Evolutionary conservation across 2,329 filamentous ascomycete genomes (phyloP).

Genomic region (Juglanconis juglandina): DNA sequence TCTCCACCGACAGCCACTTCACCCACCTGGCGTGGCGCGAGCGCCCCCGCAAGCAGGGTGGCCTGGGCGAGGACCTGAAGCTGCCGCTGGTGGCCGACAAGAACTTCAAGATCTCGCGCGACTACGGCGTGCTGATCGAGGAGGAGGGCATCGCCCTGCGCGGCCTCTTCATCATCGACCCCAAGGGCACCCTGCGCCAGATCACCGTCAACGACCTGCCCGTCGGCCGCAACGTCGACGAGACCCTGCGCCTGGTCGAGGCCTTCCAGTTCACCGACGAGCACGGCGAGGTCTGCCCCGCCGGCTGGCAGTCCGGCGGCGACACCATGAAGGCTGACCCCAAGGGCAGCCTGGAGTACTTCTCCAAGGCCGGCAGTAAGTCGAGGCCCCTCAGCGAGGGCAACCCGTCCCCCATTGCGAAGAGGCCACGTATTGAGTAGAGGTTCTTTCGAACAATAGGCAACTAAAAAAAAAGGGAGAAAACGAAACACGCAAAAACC

Average conservation of each 20-base stretch:
- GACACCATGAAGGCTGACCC: slow-evolving; percentile 51
- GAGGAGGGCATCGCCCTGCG: slow-evolving; percentile 61
- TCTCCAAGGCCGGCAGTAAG: slow-evolving; percentile 25
- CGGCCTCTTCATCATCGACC: slow-evolving; percentile 65
- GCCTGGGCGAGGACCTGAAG: slow-evolving; percentile 56
- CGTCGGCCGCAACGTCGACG: slow-evolving; percentile 62
- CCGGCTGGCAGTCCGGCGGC: slow-evolving; percentile 45
- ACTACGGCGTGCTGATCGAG: slow-evolving; percentile 63
- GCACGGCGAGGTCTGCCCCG: slow-evolving; percentile 70
- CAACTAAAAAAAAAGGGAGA: slow-evolving; percentile 5
- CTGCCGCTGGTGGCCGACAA: slow-evolving; percentile 62
- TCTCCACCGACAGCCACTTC: slow-evolving; percentile 61
- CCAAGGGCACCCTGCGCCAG: slow-evolving; percentile 57
- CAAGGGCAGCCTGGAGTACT: slow-evolving; percentile 50
- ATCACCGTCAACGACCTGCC: slow-evolving; percentile 65
- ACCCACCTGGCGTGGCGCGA: slow-evolving; percentile 56
- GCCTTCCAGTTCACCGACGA: slow-evolving; percentile 82
- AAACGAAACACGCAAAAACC: not conserved
- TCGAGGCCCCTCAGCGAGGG: slow-evolving; percentile 17
- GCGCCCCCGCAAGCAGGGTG: slow-evolving; percentile 57
- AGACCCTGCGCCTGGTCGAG: slow-evolving; percentile 62
- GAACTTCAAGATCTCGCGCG: slow-evolving; percentile 56
- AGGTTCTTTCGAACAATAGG: slow-evolving; percentile 13
- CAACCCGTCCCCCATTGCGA: slow-evolving; percentile 14
- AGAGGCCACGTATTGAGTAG: slow-evolving; percentile 19